Conservation (phyloP, 1,284 basidiomycete genomes). For the Anthracocystis panici-leucophaei region DNA sequence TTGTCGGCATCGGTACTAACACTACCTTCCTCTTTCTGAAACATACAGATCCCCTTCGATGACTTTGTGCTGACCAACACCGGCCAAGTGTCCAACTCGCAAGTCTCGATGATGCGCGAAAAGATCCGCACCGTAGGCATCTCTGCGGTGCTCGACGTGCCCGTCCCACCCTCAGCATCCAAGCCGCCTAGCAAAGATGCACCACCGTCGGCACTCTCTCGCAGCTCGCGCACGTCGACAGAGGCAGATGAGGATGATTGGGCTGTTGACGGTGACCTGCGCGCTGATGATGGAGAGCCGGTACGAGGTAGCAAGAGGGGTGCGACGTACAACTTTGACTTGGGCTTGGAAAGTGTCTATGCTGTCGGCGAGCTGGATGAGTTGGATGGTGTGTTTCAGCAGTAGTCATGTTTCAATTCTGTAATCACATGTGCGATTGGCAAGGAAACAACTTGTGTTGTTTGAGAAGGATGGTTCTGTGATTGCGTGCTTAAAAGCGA, state of each 20-base stretch:
- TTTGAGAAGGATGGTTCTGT: neutral
- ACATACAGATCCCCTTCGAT: slow-evolving; percentile 79
- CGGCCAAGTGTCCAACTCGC: slow-evolving; percentile 77
- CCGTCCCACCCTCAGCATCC: slow-evolving; percentile 39
- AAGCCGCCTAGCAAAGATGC: slow-evolving; percentile 37
- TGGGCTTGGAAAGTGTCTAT: slow-evolving; percentile 70
- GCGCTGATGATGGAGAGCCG: slow-evolving; percentile 3
- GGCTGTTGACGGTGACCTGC: slow-evolving; percentile 41
- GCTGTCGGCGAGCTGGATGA: slow-evolving; percentile 59
- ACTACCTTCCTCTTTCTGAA: neutral
- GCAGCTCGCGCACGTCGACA: slow-evolving; percentile 9
- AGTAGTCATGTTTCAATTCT: neutral
- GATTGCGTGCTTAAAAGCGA: neutral
- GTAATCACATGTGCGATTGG: neutral
- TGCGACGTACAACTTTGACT: slow-evolving; percentile 70
- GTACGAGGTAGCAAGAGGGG: slow-evolving; percentile 57
- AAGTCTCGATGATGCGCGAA: slow-evolving; percentile 81
- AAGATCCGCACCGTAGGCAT: slow-evolving; percentile 84
- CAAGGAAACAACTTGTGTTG: neutral
- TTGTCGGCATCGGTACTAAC: slow-evolving; percentile 7
- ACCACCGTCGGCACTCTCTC: slow-evolving; percentile 29
- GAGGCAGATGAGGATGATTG: slow-evolving; percentile 25
- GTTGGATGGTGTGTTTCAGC: slow-evolving; percentile 48
- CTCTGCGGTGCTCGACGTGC: slow-evolving; percentile 71
- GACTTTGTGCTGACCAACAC: slow-evolving; percentile 86